Evolutionary conservation across 306 rosid genomes (phyloP).

Genomic region (Argentina anserina): DNA sequence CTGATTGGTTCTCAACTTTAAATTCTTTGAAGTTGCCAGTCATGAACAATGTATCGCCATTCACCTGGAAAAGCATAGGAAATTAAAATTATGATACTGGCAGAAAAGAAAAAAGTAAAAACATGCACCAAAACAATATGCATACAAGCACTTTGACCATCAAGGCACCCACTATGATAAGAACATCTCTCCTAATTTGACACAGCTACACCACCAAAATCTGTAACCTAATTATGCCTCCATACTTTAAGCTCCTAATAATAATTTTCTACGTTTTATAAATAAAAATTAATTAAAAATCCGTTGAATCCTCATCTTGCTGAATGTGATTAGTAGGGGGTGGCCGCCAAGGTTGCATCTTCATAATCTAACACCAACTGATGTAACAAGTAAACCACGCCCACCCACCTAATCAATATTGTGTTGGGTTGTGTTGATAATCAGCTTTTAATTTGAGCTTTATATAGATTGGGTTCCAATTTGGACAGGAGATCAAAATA

Average conservation of each 20-base stretch:
- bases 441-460: background rate
- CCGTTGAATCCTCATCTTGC: background rate
- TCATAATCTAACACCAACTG: background rate
- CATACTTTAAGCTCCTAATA: background rate
- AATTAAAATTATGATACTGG: background rate
- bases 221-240: background rate
- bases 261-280: background rate
- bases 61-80: conserved; percentile 60
- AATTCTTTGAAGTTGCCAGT: conserved; percentile 89
- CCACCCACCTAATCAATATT: background rate
- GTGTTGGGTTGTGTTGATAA: background rate
- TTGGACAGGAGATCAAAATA: background rate
- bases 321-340: background rate
- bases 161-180: background rate
- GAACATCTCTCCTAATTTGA: background rate
- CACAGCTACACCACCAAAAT: background rate
- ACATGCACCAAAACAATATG: background rate
- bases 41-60: conserved; percentile 91
- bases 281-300: background rate
- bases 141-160: background rate
- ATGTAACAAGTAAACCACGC: background rate
- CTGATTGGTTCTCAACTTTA: conserved; percentile 65
- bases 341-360: background rate
- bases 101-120: background rate
- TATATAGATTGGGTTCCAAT: background rate